Conservation (phyloP, 441 rosid species). For the Theobroma grandiflorum region DNA sequence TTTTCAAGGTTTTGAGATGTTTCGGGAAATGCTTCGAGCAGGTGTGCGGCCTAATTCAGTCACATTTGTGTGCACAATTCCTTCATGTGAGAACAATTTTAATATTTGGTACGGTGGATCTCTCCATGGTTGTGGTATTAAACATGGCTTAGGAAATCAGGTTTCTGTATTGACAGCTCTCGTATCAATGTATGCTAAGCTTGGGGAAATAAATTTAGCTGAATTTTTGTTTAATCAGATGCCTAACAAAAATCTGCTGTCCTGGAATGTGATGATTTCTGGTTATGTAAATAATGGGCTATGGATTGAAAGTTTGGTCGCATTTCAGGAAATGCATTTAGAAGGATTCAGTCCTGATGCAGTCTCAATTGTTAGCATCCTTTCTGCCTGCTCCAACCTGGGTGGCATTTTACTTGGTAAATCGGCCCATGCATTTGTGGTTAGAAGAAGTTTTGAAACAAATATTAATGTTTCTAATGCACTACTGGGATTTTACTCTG, state of each 20-base stretch:
- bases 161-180: constrained; percentile 46
- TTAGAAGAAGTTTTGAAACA: constrained; percentile 33
- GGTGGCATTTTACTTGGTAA: constrained; percentile 35
- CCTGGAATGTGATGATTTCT: constrained; percentile 48
- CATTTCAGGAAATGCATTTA: constrained; percentile 48
- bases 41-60: constrained; percentile 41
- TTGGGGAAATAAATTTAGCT: constrained; percentile 36
- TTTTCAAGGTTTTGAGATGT: constrained; percentile 48
- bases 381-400: constrained; percentile 52
- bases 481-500: constrained; percentile 41
- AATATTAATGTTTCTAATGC: constrained; percentile 40
- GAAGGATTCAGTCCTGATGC: constrained; percentile 46
- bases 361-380: constrained; percentile 45
- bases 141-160: constrained; percentile 45
- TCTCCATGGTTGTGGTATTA: constrained; percentile 50
- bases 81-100: constrained; percentile 39
- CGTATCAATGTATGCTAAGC: constrained; percentile 41
- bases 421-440: constrained; percentile 43
- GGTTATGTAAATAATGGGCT: constrained; percentile 35
- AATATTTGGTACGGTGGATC: constrained; percentile 41
- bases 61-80: constrained; percentile 55
- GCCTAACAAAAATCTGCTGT: constrained; percentile 38
- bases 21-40: constrained; percentile 41
- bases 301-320: constrained; percentile 44
- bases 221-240: constrained; percentile 39